Conservation (phyloP, 805 yeast genomes). For the Myxozyma lipomycoides region DNA sequence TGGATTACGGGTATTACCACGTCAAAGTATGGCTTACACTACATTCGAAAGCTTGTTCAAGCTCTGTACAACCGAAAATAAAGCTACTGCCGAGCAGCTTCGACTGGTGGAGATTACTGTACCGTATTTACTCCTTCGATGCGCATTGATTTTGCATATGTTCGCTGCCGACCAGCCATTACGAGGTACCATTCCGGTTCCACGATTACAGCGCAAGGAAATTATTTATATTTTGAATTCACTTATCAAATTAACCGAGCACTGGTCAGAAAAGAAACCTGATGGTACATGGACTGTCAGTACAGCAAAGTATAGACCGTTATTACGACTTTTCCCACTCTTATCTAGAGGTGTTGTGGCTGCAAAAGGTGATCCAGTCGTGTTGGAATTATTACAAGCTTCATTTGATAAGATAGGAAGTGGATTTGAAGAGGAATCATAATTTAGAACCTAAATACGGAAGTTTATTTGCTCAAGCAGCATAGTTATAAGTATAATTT, state of each 20-base stretch:
- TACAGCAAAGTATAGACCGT: constrained; percentile 18
- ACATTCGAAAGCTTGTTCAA: constrained; percentile 55
- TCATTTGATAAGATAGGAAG: constrained; percentile 24
- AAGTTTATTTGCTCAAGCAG: background rate
- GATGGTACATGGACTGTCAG: background rate
- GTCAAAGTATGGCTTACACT: constrained; percentile 48
- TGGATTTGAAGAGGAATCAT: constrained; percentile 4
- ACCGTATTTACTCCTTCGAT: constrained; percentile 54
- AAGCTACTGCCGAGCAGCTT: constrained; percentile 18
- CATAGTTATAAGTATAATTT: too few species aligned
- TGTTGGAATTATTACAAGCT: constrained; percentile 20
- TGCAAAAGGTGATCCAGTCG: constrained; percentile 18
- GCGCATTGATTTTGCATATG: constrained; percentile 58
- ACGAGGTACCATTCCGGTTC: constrained; percentile 59
- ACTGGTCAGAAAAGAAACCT: background rate
- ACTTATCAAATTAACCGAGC: constrained; percentile 15
- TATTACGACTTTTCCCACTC: constrained; percentile 20
- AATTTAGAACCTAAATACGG: background rate
- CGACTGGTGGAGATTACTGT: constrained; percentile 36
- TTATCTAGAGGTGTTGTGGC: constrained; percentile 27
- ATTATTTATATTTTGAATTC: constrained; percentile 37
- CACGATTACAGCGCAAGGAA: constrained; percentile 63
- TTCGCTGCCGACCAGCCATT: constrained; percentile 61
- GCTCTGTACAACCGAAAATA: constrained; percentile 35
- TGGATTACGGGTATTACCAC: constrained; percentile 43